Evolutionary conservation across 192 early-diverging fungal genomes (phyloP).

Genomic region (Funneliformis geosporum): DNA sequence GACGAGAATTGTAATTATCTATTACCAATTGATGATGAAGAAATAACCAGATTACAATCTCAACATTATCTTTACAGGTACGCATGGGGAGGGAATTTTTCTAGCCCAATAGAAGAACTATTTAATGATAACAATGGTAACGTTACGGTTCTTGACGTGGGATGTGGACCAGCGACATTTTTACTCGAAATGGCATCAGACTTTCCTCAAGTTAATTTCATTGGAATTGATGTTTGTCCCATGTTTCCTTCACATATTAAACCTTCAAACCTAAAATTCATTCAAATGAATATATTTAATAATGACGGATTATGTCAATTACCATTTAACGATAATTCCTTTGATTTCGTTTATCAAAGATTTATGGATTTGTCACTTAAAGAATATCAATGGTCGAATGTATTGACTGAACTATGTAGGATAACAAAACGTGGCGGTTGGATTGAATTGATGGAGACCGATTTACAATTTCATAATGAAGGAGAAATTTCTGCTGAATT

Average conservation of each 20-base stretch:
- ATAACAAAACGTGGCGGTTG: conserved; percentile 38
- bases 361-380: neutral
- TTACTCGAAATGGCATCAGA: conserved; percentile 44
- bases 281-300: conserved; percentile 31
- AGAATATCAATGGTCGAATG: conserved; percentile 3
- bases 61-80: conserved; percentile 20
- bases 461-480: conserved; percentile 8
- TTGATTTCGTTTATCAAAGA: conserved; percentile 31
- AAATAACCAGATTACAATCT: conserved; percentile 39
- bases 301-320: conserved; percentile 12
- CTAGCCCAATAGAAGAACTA: neutral
- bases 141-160: neutral
- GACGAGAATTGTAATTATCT: conserved; percentile 41
- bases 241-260: conserved; percentile 42
- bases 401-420: neutral
- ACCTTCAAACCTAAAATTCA: conserved; percentile 40
- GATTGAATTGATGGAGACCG: conserved; percentile 21
- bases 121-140: neutral
- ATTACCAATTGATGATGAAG: conserved; percentile 52
- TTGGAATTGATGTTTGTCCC: conserved; percentile 39
- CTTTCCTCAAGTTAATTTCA: conserved; percentile 32
- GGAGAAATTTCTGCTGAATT: neutral
- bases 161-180: conserved; percentile 45
- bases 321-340: conserved; percentile 25
- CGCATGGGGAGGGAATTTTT: conserved; percentile 14